Evolutionary conservation across 306 rosid species (phyloP).

Genomic region (Vigna radiata): DNA sequence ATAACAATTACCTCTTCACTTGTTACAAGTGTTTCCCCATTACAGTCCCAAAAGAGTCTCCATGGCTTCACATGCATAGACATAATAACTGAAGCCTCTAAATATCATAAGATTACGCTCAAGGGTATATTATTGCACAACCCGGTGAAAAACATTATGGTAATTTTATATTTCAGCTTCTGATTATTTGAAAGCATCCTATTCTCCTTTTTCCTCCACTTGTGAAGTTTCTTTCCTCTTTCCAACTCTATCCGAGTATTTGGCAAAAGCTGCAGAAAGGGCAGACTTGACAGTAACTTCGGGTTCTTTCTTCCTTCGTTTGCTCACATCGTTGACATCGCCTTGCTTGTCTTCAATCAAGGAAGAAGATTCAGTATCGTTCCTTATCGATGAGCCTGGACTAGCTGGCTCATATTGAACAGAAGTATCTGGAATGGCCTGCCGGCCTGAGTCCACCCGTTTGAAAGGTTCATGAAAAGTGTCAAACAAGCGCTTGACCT

Average conservation of each 20-base stretch:
- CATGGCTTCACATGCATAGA: conserved; percentile 2
- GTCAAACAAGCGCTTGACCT: conserved; percentile 91
- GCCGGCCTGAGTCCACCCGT: conserved; percentile 67
- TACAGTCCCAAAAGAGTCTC: not conserved
- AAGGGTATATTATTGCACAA: conserved; percentile 4
- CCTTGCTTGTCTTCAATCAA: conserved; percentile 51
- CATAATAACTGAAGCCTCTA: conserved; percentile 23
- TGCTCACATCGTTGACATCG: conserved; percentile 48
- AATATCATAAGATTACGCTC: conserved; percentile 9
- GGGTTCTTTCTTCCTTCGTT: conserved; percentile 63
- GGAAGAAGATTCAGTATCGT: conserved; percentile 56
- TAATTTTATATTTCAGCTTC: conserved; percentile 43
- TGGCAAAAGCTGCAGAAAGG: conserved; percentile 84
- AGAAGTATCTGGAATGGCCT: conserved; percentile 56
- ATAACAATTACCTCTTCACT: conserved; percentile 11
- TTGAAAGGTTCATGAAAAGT: conserved; percentile 96
- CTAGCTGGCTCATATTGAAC: conserved; percentile 46
- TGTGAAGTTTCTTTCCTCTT: conserved; percentile 52
- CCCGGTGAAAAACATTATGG: not conserved
- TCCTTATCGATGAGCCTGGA: conserved; percentile 49
- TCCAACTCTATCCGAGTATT: conserved; percentile 63
- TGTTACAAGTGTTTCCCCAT: conserved; percentile 12
- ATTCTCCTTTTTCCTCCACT: conserved; percentile 56
- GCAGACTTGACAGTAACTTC: conserved; percentile 77
- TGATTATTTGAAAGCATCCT: conserved; percentile 39